Evolutionary conservation across 352 stramenopile genomes (phyloP).

Genomic region (Phytophthora uliginosa): DNA sequence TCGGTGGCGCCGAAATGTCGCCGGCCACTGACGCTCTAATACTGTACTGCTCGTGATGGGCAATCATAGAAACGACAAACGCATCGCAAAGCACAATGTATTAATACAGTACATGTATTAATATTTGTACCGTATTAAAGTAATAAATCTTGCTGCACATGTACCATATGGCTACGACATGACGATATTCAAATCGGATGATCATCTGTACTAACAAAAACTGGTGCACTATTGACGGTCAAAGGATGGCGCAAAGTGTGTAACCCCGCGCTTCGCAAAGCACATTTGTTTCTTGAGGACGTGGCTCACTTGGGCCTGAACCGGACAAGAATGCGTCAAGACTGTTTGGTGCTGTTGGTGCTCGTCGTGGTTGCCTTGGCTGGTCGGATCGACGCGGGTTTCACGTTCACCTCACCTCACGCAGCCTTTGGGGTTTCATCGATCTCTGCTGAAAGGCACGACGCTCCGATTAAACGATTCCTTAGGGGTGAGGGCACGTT

Average conservation of each 20-base stretch:
- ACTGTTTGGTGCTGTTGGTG: not conserved
- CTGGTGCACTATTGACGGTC: not conserved
- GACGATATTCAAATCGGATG: not conserved
- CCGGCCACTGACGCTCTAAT: no score
- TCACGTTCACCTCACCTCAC: not conserved
- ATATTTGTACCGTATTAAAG: no score
- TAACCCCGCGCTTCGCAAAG: not conserved
- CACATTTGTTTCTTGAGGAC: not conserved
- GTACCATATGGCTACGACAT: not conserved
- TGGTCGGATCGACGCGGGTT: not conserved
- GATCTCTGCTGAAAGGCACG: not conserved
- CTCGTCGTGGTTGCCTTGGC: slow-evolving; percentile 2
- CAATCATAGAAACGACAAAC: no score
- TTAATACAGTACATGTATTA: no score
- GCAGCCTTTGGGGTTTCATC: not conserved
- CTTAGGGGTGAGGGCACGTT: slow-evolving; percentile 5
- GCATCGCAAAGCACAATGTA: no score
- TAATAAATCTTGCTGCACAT: no score
- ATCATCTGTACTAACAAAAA: not conserved
- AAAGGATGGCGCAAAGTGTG: not conserved
- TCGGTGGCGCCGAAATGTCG: no score
- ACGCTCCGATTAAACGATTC: slow-evolving; percentile 5
- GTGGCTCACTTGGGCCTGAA: not conserved
- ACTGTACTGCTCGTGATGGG: no score
- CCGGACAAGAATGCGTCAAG: not conserved